Base-by-base conservation (phyloP, 2,329 filamentous ascomycete species). In the Ceratocystis lukuohia region DNA sequence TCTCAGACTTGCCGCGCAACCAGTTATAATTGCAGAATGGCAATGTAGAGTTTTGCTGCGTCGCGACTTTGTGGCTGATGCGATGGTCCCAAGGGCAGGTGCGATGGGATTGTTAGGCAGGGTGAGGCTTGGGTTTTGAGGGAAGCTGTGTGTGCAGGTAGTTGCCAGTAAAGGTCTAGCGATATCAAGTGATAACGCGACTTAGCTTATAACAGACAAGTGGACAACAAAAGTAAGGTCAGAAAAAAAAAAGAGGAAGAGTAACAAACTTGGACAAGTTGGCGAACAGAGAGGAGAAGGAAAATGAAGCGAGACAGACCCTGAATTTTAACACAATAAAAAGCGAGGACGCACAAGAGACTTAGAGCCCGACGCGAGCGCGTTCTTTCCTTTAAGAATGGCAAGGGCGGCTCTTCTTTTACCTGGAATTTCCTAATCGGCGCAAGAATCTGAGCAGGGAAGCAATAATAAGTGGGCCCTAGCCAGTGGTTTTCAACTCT, bases 401-500 rank as follows among this genome's bases (percentile, higher is more conserved):
- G 53, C 53, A 30, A 59, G 53, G 25, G 53, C 53, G 25, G 28
- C 17, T 8, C 33, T 33, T 59, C 17, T 17, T 33, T 33, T 20
- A 62, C 25, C 61, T 64, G 62, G 62, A 30, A 46, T 50, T 64
- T 67, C 44, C 22, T 30, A 59, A 50, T 65, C 48, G 50, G 66
- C 66, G 66, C 66, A 67, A 67, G 56, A 64, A 65, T 50, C 48
- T 53, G 44, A 22, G 41, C 62, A 44, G 28, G 53, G 64, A 28
- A 67, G 46, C 37, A 48, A 62, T 44, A 64, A 59, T 59, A 67
- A 67, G 66, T 65, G 66, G 66, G 53, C 28, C 50, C 6, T 15
- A 25, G 10, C 28, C n/a, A 20, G 46, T 50, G 46, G 22, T 12
- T 41, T 41, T 12, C 37, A 41, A 41, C 37, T 41, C 37, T 37